Evolutionary conservation across 2,329 filamentous ascomycete species (phyloP).

Genomic region (Teratosphaeria destructans): DNA sequence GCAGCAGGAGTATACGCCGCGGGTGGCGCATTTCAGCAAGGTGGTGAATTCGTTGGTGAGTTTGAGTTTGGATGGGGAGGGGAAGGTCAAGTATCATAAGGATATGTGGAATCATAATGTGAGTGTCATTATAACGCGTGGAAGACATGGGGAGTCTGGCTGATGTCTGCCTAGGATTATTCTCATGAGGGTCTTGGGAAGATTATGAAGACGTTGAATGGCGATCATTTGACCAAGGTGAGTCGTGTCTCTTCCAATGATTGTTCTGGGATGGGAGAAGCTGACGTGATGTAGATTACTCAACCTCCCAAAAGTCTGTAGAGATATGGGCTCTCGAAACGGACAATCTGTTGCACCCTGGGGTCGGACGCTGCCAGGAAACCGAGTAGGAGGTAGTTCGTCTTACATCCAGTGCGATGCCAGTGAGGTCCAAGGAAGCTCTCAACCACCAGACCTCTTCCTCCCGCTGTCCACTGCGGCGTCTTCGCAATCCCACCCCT

Average conservation of each 20-base stretch:
- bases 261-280: not conserved
- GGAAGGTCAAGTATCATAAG: conserved; percentile 39
- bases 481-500: conserved; percentile 31
- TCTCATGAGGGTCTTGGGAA: conserved; percentile 37
- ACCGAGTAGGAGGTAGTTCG: too few relatives aligned
- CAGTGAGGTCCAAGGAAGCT: too few relatives aligned
- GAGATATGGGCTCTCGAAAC: not conserved
- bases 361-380: too few relatives aligned
- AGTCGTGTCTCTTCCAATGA: not conserved
- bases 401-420: not conserved
- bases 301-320: not conserved
- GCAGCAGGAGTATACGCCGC: conserved; percentile 38
- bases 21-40: conserved; percentile 27
- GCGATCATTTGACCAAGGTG: conserved; percentile 32
- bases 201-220: conserved; percentile 41
- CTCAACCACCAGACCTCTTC: not conserved
- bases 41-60: conserved; percentile 33
- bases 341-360: too few relatives aligned
- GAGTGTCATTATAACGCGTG: not conserved
- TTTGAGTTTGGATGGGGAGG: conserved; percentile 24
- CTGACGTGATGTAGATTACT: not conserved
- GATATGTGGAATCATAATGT: conserved; percentile 41
- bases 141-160: not conserved
- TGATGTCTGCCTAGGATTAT: conserved; percentile 26
- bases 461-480: conserved; percentile 7